A percentile compares a stretch with the other conserved stretches of the same genome.
Evolutionary conservation across 805 yeast species (phyloP).

Genomic region (Phaffomyces thermotolerans): DNA sequence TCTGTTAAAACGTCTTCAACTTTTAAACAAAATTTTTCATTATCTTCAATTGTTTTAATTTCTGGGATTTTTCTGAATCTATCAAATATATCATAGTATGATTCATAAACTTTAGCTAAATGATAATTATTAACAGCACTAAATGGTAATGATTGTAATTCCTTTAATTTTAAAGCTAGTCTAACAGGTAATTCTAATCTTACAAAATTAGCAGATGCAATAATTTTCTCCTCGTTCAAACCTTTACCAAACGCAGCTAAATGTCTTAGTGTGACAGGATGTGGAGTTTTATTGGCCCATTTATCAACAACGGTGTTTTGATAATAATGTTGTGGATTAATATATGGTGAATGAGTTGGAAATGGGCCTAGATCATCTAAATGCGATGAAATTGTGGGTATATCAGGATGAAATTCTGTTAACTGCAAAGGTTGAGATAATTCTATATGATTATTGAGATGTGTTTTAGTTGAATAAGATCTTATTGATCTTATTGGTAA

Average conservation of each 20-base stretch:
- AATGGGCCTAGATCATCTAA: constrained; percentile 33
- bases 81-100: constrained; percentile 83
- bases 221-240: constrained; percentile 66
- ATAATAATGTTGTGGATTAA: constrained; percentile 73
- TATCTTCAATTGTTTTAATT: constrained; percentile 66
- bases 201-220: constrained; percentile 84
- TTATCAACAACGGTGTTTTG: constrained; percentile 64
- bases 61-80: constrained; percentile 67
- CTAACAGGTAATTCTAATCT: constrained; percentile 79
- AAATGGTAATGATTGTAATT: constrained; percentile 77
- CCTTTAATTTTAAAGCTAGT: constrained; percentile 70
- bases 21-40: constrained; percentile 60
- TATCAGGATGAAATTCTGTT: constrained; percentile 28
- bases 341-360: constrained; percentile 36
- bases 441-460: constrained; percentile 1
- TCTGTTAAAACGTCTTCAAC: constrained; percentile 58
- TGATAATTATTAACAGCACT: constrained; percentile 81
- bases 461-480: background rate
- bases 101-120: constrained; percentile 79
- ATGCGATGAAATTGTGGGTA: constrained; percentile 26
- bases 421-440: constrained; percentile 25
- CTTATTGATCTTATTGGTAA: background rate
- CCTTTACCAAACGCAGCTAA: constrained; percentile 83
- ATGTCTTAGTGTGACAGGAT: constrained; percentile 86
- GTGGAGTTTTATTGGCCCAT: constrained; percentile 62